Conservation (phyloP, 345 rosid genomes). For the Sonneratia caseolaris region DNA sequence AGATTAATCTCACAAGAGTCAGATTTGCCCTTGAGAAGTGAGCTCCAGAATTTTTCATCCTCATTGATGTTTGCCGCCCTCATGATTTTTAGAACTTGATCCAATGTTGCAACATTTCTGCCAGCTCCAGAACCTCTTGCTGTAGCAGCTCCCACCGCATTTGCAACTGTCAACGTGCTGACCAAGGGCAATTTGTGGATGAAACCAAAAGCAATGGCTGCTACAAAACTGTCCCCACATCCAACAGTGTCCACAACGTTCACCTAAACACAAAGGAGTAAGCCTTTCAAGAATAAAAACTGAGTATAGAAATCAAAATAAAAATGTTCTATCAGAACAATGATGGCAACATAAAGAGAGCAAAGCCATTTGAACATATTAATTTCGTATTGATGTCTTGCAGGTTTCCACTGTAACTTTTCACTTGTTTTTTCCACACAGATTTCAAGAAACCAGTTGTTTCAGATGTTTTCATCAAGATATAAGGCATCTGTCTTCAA, state of each 20-base stretch:
- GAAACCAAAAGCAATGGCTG: slow-evolving; percentile 89
- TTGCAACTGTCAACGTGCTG: slow-evolving; percentile 73
- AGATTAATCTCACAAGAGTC: slow-evolving; percentile 30
- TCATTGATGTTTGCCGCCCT: slow-evolving; percentile 50
- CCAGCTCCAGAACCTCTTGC: slow-evolving; percentile 99
- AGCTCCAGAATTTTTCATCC: slow-evolving; percentile 50
- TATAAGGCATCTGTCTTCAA: neutral
- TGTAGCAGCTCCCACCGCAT: slow-evolving; percentile 98
- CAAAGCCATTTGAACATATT: neutral
- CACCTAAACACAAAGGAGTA: slow-evolving; percentile 33
- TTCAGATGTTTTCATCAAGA: neutral
- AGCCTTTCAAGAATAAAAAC: neutral
- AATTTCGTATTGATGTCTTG: neutral
- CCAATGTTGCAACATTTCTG: slow-evolving; percentile 72
- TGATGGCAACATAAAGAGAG: neutral
- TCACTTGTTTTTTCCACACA: neutral
- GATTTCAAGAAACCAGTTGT: neutral
- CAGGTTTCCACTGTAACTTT: neutral
- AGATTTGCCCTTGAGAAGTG: slow-evolving; percentile 28
- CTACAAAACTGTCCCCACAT: slow-evolving; percentile 97
- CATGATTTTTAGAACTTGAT: slow-evolving; percentile 53
- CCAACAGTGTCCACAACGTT: slow-evolving; percentile 86
- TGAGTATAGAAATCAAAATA: neutral
- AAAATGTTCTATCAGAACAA: neutral
- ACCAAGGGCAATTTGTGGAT: slow-evolving; percentile 57